Percentiles rank a stretch among this genome's conserved stretches.
Conservation (phyloP, 192 early-diverging fungal genomes). For the Coemansia sp. region DNA sequence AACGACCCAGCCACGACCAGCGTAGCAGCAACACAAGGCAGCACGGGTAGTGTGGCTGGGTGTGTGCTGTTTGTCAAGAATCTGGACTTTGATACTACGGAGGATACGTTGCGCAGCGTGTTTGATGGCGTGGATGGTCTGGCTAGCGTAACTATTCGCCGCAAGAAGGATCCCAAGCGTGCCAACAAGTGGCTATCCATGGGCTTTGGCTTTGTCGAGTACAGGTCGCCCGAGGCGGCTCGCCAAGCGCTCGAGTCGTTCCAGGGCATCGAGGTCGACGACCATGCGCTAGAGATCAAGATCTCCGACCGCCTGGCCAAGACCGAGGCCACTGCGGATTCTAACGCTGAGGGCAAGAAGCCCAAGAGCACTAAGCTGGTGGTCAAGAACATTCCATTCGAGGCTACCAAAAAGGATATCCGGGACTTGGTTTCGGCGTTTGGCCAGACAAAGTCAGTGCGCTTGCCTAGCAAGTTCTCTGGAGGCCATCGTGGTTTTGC, state of each 20-base stretch:
- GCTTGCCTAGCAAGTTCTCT: slow-evolving; percentile 92
- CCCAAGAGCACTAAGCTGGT: slow-evolving; percentile 84
- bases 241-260: slow-evolving; percentile 81
- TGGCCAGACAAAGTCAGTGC: slow-evolving; percentile 93
- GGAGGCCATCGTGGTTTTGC: slow-evolving; percentile 96
- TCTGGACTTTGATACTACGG: slow-evolving; percentile 88
- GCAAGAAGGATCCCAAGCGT: slow-evolving; percentile 85
- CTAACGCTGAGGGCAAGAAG: slow-evolving; percentile 46
- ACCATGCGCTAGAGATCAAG: slow-evolving; percentile 87
- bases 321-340: slow-evolving; percentile 25
- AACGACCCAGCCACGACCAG: slow-evolving; percentile 47
- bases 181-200: slow-evolving; percentile 77
- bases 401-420: slow-evolving; percentile 94
- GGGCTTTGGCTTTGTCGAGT: slow-evolving; percentile 99
- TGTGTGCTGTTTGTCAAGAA: slow-evolving; percentile 97
- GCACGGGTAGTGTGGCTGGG: slow-evolving; percentile 54
- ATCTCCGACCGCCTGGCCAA: slow-evolving; percentile 71
- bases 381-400: slow-evolving; percentile 95
- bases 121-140: slow-evolving; percentile 80
- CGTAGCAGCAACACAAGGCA: slow-evolving; percentile 33
- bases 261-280: slow-evolving; percentile 86
- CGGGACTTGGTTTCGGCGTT: slow-evolving; percentile 87
- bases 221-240: slow-evolving; percentile 78
- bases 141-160: slow-evolving; percentile 77
- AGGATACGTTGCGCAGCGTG: slow-evolving; percentile 69